phyloP scores from a whole-genome alignment of 305 asterid species.

The Plantago lanceolata region DNA sequence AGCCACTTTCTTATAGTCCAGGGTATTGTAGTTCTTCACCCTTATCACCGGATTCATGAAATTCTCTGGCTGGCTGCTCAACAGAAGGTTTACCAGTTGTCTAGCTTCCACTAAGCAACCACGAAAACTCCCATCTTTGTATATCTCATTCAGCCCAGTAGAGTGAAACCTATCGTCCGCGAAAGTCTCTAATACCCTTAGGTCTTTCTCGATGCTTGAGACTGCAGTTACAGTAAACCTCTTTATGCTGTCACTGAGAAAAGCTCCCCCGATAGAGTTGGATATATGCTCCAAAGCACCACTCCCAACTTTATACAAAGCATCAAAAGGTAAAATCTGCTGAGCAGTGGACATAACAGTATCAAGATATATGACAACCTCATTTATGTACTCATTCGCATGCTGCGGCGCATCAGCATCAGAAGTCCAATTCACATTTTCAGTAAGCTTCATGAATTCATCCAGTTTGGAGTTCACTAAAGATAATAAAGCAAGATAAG shows the following conservation, averaged over 20 bases:
- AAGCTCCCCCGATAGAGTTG: conserved; percentile 60
- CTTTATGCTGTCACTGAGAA: conserved; percentile 64
- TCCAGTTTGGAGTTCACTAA: conserved; percentile 67
- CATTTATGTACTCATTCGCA: conserved; percentile 65
- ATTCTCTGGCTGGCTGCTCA: conserved; percentile 89
- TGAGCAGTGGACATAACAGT: conserved; percentile 87
- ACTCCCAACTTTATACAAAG: conserved; percentile 76
- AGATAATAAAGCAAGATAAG: conserved; percentile 65
- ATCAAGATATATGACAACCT: conserved; percentile 77
- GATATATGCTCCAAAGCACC: conserved; percentile 86
- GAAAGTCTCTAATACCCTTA: conserved; percentile 68
- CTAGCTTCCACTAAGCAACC: conserved; percentile 74
- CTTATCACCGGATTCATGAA: conserved; percentile 94
- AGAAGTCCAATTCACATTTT: conserved; percentile 73
- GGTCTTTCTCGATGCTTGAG: conserved; percentile 52
- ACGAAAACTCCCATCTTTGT: conserved; percentile 67
- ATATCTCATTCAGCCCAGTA: conserved; percentile 69
- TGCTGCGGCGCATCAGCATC: conserved; percentile 56
- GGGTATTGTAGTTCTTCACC: conserved; percentile 63
- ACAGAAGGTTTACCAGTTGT: conserved; percentile 73
- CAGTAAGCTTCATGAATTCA: conserved; percentile 68
- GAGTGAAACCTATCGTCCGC: conserved; percentile 82
- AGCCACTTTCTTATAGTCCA: conserved; percentile 82
- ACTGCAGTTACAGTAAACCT: conserved; percentile 74
- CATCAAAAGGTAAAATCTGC: conserved; percentile 82